phyloP scores from a whole-genome alignment of 2,329 filamentous ascomycete species.

The Botryosphaeria dothidea region DNA sequence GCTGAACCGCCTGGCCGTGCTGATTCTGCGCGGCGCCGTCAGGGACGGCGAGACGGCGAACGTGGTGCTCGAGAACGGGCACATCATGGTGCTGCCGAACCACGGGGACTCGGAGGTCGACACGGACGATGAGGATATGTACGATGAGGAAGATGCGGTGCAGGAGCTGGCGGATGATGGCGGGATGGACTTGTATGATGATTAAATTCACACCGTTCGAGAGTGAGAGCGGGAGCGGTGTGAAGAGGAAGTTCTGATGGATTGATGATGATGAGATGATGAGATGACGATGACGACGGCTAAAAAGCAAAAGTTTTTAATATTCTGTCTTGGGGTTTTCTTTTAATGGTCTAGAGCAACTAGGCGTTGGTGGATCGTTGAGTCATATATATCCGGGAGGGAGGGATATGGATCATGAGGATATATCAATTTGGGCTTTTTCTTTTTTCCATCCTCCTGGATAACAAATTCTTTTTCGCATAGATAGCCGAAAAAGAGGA shows the following conservation, averaged over 20 bases:
- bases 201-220: slow-evolving; percentile 50
- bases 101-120: slow-evolving; percentile 65
- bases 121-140: slow-evolving; percentile 72
- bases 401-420: too few relatives aligned
- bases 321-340: too few relatives aligned
- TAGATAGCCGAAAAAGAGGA: too few relatives aligned
- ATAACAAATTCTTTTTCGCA: too few relatives aligned
- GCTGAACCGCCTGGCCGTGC: slow-evolving; percentile 85
- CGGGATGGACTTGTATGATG: slow-evolving; percentile 67
- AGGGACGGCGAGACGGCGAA: slow-evolving; percentile 81
- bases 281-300: not conserved
- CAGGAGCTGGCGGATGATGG: slow-evolving; percentile 63
- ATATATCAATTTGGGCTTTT: too few relatives aligned
- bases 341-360: too few relatives aligned
- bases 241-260: not conserved
- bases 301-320: not conserved
- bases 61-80: slow-evolving; percentile 77
- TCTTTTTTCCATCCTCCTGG: too few relatives aligned
- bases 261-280: not conserved
- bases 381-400: too few relatives aligned
- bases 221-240: not conserved
- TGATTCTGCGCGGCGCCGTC: slow-evolving; percentile 84
- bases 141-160: slow-evolving; percentile 72
- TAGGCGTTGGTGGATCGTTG: too few relatives aligned
- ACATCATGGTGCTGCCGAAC: slow-evolving; percentile 80